A percentile compares a stretch with the other conserved stretches of the same genome.
Conservation (phyloP, 148 eudicot species). For the Tetragonia tetragonoides region DNA sequence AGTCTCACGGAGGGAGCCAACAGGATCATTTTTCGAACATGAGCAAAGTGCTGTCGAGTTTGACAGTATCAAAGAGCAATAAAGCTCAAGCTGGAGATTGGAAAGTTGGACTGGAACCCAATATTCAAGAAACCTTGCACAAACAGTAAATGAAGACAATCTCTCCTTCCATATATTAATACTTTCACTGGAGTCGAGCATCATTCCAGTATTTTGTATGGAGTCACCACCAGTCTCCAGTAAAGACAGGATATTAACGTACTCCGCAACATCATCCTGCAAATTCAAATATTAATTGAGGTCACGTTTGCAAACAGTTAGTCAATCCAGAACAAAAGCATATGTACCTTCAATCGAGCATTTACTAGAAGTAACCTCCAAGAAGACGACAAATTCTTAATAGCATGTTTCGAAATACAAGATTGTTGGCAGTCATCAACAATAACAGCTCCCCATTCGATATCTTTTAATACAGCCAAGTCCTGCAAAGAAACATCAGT, state of each 20-base stretch:
- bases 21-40: conserved; percentile 38
- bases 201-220: conserved; percentile 17
- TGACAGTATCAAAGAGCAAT: conserved; percentile 55
- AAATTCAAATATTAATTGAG: conserved; percentile 19
- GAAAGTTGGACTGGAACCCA: conserved; percentile 83
- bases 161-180: conserved; percentile 42
- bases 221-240: conserved; percentile 38
- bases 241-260: conserved; percentile 42
- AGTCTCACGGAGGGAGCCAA: conserved; percentile 46
- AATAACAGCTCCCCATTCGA: conserved; percentile 65
- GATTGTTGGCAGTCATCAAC: conserved; percentile 58
- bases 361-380: conserved; percentile 53
- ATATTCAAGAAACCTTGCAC: conserved; percentile 53
- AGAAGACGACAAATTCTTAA: conserved; percentile 43
- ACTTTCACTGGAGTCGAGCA: conserved; percentile 25
- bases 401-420: conserved; percentile 30
- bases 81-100: conserved; percentile 69
- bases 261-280: conserved; percentile 61
- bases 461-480: conserved; percentile 34
- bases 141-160: conserved; percentile 39
- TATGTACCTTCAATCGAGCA: conserved; percentile 47
- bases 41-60: conserved; percentile 44
- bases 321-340: conserved; percentile 6
- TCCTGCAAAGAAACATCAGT: conserved; percentile 47
- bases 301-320: not conserved